Evolutionary conservation across 495 filamentous ascomycete genomes (phyloP), one percentile per base, ranked within the genome.

Genomic region (Penicillium ucsense): DNA sequence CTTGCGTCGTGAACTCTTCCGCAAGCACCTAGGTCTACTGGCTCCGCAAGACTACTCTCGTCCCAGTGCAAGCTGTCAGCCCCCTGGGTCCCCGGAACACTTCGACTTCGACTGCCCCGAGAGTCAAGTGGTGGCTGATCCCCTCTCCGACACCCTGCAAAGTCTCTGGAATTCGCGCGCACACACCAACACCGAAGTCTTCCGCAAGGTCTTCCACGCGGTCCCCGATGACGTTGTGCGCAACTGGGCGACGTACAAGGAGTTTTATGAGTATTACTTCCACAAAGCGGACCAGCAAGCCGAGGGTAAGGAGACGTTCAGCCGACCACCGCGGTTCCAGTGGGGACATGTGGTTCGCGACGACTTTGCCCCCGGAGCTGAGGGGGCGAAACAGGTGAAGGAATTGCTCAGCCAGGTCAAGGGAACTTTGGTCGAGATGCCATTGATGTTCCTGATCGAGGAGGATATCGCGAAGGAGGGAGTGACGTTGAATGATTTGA

Each of bases 351-450:
- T 94, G 2, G 88, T 95, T 7, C 73, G 68, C 31, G 83, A 85
- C 41, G 82, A 94, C 56, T 95, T 95, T 53, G 61, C 77, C 47
- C 75, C 56, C 55, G 82, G 81, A 4, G 64, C 68, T 2, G 65
- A 78, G 70, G 90, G 67, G 11, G 67, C 81, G 28, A 61, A 59
- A 33, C 85, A 92, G 71, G 75, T 97, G 35, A 97, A 97, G 74
- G 88, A 87, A 33, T 72, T 81, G 65, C 66, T 97, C 47, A 79
- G 77, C 46, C 74, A 76, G 43, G 75, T 95, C 9, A 82, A 82
- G 53, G 91, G 91, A 0, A 88, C 79, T 9, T 59, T 95, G 38
- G 89, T 95, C 27, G 85, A 95, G 72, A 95, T 95, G 91, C 88
- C 90, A 43, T 68, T 97, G 55, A 72, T 86, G 52, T 97, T 97